Percentiles rank a stretch among this genome's conserved stretches.
Conservation (phyloP, 148 eudicot genomes). For the Heliamphora exappendiculata region DNA sequence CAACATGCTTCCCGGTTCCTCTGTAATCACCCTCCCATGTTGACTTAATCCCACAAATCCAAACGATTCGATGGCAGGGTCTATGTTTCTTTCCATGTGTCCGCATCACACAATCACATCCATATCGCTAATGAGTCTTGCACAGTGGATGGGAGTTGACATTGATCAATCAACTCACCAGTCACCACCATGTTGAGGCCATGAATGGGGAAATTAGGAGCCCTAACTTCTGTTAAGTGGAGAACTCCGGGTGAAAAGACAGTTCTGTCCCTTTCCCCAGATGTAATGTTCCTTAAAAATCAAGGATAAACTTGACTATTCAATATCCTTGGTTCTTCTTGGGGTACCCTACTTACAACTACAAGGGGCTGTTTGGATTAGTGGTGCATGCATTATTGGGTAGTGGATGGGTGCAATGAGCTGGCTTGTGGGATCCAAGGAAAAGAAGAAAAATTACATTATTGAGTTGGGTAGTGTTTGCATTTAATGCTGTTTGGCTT, state of each 20-base stretch:
- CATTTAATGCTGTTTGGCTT: constrained; percentile 13
- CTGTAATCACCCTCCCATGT: not conserved
- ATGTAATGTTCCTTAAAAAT: not conserved
- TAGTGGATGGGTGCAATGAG: constrained; percentile 8
- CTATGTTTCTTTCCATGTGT: not conserved
- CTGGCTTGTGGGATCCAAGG: not conserved
- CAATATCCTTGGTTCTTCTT: not conserved
- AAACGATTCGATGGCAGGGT: not conserved
- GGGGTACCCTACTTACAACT: constrained; percentile 7
- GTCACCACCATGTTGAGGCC: not conserved
- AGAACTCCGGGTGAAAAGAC: not conserved
- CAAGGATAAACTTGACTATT: not conserved
- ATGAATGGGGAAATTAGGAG: not conserved
- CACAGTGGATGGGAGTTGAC: not conserved
- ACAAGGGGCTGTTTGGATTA: constrained; percentile 7
- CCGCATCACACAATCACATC: not conserved
- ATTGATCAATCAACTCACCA: not conserved
- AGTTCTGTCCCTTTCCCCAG: no score
- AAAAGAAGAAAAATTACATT: not conserved
- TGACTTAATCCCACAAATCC: not conserved
- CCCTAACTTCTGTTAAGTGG: not conserved
- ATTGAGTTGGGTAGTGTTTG: not conserved
- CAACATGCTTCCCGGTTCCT: no score
- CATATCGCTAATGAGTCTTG: no score
- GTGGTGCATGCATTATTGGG: not conserved